phyloP scores from a whole-genome alignment of 371 early-diverging fungal genomes.

The Mucor piriformis region DNA sequence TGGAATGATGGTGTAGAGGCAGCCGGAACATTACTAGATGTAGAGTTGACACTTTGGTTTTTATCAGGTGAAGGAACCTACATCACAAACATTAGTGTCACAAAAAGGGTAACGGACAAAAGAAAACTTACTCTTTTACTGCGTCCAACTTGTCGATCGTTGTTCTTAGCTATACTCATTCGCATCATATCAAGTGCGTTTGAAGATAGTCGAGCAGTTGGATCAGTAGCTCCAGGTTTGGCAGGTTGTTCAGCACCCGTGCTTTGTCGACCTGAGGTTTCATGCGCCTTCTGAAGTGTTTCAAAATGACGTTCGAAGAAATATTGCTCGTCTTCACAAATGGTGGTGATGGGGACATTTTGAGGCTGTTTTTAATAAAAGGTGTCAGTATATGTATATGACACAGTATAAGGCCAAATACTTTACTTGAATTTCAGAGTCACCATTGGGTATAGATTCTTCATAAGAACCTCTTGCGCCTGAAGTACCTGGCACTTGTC shows the following conservation, averaged over 20 bases:
- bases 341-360: constrained; percentile 48
- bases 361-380: constrained; percentile 31
- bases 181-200: constrained; percentile 16
- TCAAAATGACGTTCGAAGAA: constrained; percentile 83
- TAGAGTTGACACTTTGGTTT: background rate
- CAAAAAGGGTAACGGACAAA: too few species aligned
- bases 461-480: constrained; percentile 49
- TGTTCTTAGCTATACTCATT: constrained; percentile 22
- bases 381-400: background rate
- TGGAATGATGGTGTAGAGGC: constrained; percentile 14
- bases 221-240: constrained; percentile 44
- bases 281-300: constrained; percentile 56
- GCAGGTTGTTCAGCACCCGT: constrained; percentile 26
- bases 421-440: constrained; percentile 44
- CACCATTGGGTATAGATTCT: constrained; percentile 46
- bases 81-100: background rate
- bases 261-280: constrained; percentile 24
- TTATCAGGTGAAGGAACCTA: constrained; percentile 3
- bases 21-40: constrained; percentile 11
- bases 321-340: constrained; percentile 85
- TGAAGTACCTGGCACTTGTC: constrained; percentile 38
- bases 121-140: constrained; percentile 14
- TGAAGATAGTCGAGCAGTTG: constrained; percentile 31
- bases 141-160: background rate
- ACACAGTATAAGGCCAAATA: background rate